These are phyloP conservation scores for Microsporum audouinii DNA, from an alignment of 2,329 filamentous ascomycete genomes.

Conservation along the genomic window DNA sequence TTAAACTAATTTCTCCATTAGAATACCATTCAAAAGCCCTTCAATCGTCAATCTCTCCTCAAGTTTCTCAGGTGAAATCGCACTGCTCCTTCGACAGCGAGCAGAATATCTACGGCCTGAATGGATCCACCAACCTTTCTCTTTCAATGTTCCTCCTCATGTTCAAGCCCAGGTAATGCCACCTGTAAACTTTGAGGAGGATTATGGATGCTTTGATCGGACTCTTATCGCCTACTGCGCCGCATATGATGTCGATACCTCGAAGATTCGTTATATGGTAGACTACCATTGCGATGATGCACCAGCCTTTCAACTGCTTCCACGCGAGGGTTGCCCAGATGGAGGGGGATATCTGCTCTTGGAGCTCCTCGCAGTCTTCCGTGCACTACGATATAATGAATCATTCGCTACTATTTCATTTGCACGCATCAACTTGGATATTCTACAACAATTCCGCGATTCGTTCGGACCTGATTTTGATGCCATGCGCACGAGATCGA, in stretches of 20 bases:
- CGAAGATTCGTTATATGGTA: constrained; percentile 54
- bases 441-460: constrained; percentile 52
- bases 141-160: constrained; percentile 48
- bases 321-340: constrained; percentile 40
- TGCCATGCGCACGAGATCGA: constrained; percentile 49
- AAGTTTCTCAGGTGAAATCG: constrained; percentile 53
- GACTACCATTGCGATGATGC: constrained; percentile 53
- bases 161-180: constrained; percentile 42
- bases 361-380: constrained; percentile 59
- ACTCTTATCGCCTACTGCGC: constrained; percentile 59
- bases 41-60: constrained; percentile 52
- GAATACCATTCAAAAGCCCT: constrained; percentile 44
- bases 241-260: constrained; percentile 55
- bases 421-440: constrained; percentile 51
- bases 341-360: constrained; percentile 46
- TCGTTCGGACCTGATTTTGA: constrained; percentile 51
- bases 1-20: constrained; percentile 14
- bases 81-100: constrained; percentile 48
- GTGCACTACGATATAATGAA: constrained; percentile 59
- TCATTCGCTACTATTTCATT: constrained; percentile 58
- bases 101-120: constrained; percentile 54
- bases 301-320: constrained; percentile 54
- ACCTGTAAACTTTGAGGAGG: constrained; percentile 41
- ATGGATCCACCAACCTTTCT: constrained; percentile 53
- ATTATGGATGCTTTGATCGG: constrained; percentile 53